These are phyloP conservation scores for Phaeosphaeriaceae sp. DNA, from an alignment of 2,329 filamentous ascomycete species.

Conservation along the genomic window DNA sequence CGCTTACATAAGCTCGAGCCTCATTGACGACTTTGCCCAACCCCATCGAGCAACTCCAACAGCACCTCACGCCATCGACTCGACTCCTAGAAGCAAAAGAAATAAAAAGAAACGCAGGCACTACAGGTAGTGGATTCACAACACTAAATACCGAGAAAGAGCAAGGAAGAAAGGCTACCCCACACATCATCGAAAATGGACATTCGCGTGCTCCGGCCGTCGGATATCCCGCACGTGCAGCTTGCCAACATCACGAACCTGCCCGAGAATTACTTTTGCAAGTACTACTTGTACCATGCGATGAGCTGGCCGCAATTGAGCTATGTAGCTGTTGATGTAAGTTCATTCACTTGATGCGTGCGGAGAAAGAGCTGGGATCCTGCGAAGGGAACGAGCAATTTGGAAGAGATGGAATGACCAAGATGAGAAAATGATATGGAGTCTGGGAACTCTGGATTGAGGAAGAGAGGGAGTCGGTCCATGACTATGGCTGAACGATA, in stretches of 20 bases:
- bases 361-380: background rate
- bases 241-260: constrained; percentile 99
- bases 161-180: constrained; percentile 1
- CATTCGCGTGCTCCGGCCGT: constrained; percentile 83
- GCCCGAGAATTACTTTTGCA: constrained; percentile 99
- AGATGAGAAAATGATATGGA: too few relatives aligned
- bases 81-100: background rate
- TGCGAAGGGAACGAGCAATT: background rate
- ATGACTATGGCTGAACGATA: background rate
- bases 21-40: constrained; percentile 4
- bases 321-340: constrained; percentile 88
- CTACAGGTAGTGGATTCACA: background rate
- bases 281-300: constrained; percentile 99
- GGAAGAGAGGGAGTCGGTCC: background rate
- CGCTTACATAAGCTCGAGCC: constrained; percentile 17
- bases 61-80: constrained; percentile 7
- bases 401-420: too few relatives aligned
- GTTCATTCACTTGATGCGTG: constrained; percentile 22
- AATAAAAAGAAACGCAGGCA: background rate
- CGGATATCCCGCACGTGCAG: constrained; percentile 90
- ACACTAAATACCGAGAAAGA: background rate
- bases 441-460: background rate
- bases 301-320: constrained; percentile 97
- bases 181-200: constrained; percentile 66
- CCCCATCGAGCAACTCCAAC: constrained; percentile 3